phyloP scores from a whole-genome alignment of 2,329 filamentous ascomycete genomes.

The Penicillium crustosum region DNA sequence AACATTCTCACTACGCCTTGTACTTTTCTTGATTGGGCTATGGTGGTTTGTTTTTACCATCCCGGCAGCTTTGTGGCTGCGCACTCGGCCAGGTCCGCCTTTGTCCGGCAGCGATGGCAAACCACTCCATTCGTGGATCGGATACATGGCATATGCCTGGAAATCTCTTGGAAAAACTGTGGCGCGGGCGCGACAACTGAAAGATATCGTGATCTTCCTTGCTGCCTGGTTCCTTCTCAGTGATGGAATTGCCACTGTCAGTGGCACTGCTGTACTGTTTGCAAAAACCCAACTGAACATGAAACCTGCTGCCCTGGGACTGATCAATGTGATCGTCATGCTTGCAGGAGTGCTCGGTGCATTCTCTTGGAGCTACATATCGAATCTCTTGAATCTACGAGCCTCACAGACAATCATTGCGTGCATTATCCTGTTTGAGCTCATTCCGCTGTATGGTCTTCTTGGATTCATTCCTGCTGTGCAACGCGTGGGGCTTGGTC shows the following conservation, averaged over 20 bases:
- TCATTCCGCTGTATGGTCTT: slow-evolving; percentile 89
- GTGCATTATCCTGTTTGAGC: slow-evolving; percentile 87
- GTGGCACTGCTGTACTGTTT: slow-evolving; percentile 90
- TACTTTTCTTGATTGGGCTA: slow-evolving; percentile 78
- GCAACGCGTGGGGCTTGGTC: slow-evolving; percentile 70
- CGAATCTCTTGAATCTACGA: slow-evolving; percentile 64
- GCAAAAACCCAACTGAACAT: slow-evolving; percentile 92
- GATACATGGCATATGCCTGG: slow-evolving; percentile 83
- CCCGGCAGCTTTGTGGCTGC: slow-evolving; percentile 81
- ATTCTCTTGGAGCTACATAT: slow-evolving; percentile 83
- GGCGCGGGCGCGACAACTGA: slow-evolving; percentile 69
- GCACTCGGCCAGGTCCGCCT: slow-evolving; percentile 84
- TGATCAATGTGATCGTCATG: slow-evolving; percentile 93
- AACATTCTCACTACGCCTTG: slow-evolving; percentile 81
- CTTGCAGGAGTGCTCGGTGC: slow-evolving; percentile 80
- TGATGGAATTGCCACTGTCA: slow-evolving; percentile 91
- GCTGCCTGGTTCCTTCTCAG: slow-evolving; percentile 92
- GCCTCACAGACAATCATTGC: slow-evolving; percentile 87
- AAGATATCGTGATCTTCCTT: slow-evolving; percentile 81
- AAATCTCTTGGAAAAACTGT: slow-evolving; percentile 78
- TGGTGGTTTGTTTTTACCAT: slow-evolving; percentile 96
- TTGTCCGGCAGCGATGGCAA: slow-evolving; percentile 47
- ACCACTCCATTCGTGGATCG: slow-evolving; percentile 57
- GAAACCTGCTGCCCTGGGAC: slow-evolving; percentile 79
- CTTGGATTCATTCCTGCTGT: slow-evolving; percentile 83